Conservation (phyloP, 768 basidiomycete genomes). For the Suillus occidentalis region DNA sequence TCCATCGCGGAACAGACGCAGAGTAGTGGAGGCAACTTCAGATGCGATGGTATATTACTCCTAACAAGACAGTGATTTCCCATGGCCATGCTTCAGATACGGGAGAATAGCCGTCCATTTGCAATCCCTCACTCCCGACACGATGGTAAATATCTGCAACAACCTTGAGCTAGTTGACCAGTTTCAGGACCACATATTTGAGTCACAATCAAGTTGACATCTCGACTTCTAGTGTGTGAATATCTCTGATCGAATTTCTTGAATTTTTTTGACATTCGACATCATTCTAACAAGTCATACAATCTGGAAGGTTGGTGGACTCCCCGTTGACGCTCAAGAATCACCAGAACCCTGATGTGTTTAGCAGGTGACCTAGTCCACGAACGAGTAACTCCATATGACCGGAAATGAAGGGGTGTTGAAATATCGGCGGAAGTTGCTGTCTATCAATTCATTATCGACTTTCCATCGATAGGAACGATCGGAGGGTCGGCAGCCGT, state of each 20-base stretch:
- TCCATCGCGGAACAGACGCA: background rate
- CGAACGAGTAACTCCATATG: constrained; percentile 6
- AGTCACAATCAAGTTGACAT: constrained; percentile 1
- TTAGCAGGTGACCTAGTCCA: constrained; percentile 11
- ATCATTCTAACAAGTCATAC: background rate
- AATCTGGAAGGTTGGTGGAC: background rate
- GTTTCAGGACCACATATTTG: background rate
- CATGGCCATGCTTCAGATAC: background rate
- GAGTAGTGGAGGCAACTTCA: background rate
- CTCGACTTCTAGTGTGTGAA: background rate
- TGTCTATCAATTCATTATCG: constrained; percentile 16
- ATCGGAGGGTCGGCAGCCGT: constrained; percentile 12
- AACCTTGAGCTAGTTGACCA: background rate
- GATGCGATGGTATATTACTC: background rate
- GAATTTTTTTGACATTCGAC: background rate
- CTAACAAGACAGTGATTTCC: constrained; percentile 5
- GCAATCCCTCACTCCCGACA: background rate
- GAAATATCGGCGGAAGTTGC: constrained; percentile 12
- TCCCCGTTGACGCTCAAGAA: constrained; percentile 11
- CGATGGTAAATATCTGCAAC: background rate
- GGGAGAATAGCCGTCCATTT: constrained; percentile 4
- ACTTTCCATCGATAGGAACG: constrained; percentile 23
- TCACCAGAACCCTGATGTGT: constrained; percentile 11
- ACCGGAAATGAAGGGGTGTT: constrained; percentile 7
- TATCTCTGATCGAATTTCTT: background rate